Base-by-base conservation (phyloP, 495 filamentous ascomycete species). In the Neurospora sp. region DNA sequence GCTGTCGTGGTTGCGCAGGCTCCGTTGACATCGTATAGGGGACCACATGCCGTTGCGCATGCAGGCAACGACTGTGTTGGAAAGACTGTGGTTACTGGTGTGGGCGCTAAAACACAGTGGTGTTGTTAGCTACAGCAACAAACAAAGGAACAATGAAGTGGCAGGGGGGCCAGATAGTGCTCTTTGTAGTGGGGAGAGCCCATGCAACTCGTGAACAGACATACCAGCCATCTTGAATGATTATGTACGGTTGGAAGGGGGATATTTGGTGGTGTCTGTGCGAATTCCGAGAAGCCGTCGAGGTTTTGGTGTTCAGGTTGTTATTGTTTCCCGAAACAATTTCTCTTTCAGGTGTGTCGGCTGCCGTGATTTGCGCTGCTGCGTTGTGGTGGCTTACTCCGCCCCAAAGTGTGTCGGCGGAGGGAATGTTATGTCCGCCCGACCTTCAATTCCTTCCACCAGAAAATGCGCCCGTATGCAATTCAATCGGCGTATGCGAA, bases 11-110 rank as follows among this genome's bases (percentile, higher is more conserved):
- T 78, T 0, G 77, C 78, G 75, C 86, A 88, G 70, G 79, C 83
- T 73, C 86, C 86, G 74, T 88, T 87, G 12, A 83, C 87, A 76
- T 87, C 86, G 75, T 82, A 88, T 42, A 88, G 82, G 1, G 76
- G 72, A 22, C 86, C 86, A 74, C 87, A 88, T 20, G 74, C 40
- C 2, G 76, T 75, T 3, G 81, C 84, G 72, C 87, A 88, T 1
- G 85, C 74, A 48, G 86, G 85, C 65, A 88, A 77, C 31, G 77
- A 72, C 37, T 75, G 77, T 72, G 84, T 80, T 59, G 86, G 85
- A 31, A 87, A 79, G 68, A 85, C 73, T n/a, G 83, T 85, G 8
- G 83, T 84, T 59, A 79, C 76, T 65, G 68, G 35, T 5, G 35
- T 37, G 4, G 35, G 70, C 17, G 70, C 35, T 38, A 14, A 12